Base-by-base conservation (phyloP, 495 filamentous ascomycete genomes). In the Penicillium pulvis region DNA sequence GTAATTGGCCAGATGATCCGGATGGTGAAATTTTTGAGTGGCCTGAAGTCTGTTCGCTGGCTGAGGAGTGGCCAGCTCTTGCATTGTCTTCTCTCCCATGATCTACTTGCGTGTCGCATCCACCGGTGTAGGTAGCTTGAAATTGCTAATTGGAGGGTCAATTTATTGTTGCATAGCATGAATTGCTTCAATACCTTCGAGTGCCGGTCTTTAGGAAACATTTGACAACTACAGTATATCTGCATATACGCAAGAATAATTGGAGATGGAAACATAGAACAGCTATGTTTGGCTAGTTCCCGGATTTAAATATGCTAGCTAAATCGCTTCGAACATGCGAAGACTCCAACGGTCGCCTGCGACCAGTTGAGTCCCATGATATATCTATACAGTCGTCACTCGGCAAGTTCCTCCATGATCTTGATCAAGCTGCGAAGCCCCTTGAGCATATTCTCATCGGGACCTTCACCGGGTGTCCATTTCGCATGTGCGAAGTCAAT, bases 401-500 rank as follows among this genome's bases (percentile, higher is more conserved):
- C 62, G 41, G 78, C 67, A 43, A 93, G 65, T 58, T 89, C 81
- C 50, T 83, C 73, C 56, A 98, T 84, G 24, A 96, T 84, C 62
- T 84, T 83, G 53, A 83, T 79, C 9, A 92, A 72, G 69, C 82
- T 95, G 66, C 86, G 80, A 56, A 98, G 81, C 0, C 94, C 94
- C 23, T 75, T 75, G 28, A 98, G 75, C 11, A 83, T 69, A 68
- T 98, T 98, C 75, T 95, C 88, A 71, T 98, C 94, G 1, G 90
- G 89, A 0, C 93, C 94, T 61, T 88, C 71, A 7, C 92, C 92
- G 3, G 92, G 91, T 4, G 84, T 87, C 90, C 90, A 98, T 28
- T 77, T 73, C 19, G 94, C 93, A 75, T 98, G 94, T 20, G 94
- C 94, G 78, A 98, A 98, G 72, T 98, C 94, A 60, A 98, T 98